Evolutionary conservation across 306 rosid species (phyloP).

Genomic region (Dalbergia cultrata): DNA sequence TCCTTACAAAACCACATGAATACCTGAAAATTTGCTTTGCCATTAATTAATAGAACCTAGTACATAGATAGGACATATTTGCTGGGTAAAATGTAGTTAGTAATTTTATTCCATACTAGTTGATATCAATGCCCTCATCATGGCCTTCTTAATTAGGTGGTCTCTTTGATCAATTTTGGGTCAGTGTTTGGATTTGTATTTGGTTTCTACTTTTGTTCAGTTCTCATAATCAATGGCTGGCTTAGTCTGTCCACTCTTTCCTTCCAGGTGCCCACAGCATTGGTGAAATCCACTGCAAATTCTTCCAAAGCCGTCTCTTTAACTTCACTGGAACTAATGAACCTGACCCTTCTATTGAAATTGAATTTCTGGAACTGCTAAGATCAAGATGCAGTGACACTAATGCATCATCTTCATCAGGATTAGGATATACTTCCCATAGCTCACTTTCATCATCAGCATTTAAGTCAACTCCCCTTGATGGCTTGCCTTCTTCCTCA

Average conservation of each 20-base stretch:
- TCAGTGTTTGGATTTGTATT: conserved; percentile 19
- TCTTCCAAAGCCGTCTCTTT: conserved; percentile 51
- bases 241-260: conserved; percentile 23
- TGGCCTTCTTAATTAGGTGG: conserved; percentile 3
- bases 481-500: conserved; percentile 36
- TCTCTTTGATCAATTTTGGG: neutral
- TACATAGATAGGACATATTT: conserved; percentile 9
- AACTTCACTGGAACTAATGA: conserved; percentile 49
- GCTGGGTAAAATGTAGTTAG: neutral
- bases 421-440: conserved; percentile 8
- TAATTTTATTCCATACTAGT: neutral
- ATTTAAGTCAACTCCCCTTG: neutral
- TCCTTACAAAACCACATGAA: neutral
- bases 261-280: conserved; percentile 54
- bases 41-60: neutral
- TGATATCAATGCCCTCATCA: neutral
- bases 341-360: conserved; percentile 59
- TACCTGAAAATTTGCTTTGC: neutral
- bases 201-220: conserved; percentile 26
- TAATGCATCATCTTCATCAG: conserved; percentile 34
- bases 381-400: conserved; percentile 49
- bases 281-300: conserved; percentile 54
- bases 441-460: neutral
- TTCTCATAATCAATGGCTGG: conserved; percentile 3
- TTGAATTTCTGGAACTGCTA: conserved; percentile 47